Percentiles rank a stretch among this genome's conserved stretches.
Conservation (phyloP, 2,329 filamentous ascomycete species). For the Cercospora beticola region DNA sequence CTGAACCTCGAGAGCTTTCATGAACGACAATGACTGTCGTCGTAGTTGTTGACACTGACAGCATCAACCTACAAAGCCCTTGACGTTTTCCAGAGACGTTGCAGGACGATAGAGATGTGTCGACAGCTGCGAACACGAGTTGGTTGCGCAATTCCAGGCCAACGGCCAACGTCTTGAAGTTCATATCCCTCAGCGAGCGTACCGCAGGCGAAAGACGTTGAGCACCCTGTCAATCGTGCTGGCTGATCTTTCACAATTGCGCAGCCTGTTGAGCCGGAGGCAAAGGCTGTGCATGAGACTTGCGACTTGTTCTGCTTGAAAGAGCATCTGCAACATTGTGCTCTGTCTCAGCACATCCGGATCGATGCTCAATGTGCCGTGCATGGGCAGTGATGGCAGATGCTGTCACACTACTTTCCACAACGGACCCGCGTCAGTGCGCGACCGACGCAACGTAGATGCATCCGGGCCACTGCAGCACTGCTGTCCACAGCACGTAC, state of each 20-base stretch:
- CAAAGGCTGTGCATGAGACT: neutral
- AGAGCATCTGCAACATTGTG: neutral
- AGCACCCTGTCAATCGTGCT: neutral
- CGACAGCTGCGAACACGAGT: neutral
- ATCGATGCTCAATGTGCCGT: neutral
- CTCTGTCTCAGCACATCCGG: neutral
- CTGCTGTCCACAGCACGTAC: neutral
- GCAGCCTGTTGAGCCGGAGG: neutral
- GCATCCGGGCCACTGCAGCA: neutral
- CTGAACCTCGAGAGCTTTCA: neutral
- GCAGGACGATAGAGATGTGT: neutral
- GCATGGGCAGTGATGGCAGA: neutral
- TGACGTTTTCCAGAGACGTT: neutral
- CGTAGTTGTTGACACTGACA: neutral
- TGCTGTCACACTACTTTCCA: neutral
- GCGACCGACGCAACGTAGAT: neutral
- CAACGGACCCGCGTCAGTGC: neutral
- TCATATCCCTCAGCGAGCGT: neutral
- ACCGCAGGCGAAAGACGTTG: neutral
- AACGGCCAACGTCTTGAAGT: neutral
- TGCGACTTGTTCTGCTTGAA: neutral
- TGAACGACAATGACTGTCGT: too few species aligned
- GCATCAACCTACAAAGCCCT: neutral
- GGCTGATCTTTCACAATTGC: neutral
- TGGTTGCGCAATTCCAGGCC: neutral